phyloP scores from a whole-genome alignment of 1,284 basidiomycete species.

The Xanthoconium separans region DNA sequence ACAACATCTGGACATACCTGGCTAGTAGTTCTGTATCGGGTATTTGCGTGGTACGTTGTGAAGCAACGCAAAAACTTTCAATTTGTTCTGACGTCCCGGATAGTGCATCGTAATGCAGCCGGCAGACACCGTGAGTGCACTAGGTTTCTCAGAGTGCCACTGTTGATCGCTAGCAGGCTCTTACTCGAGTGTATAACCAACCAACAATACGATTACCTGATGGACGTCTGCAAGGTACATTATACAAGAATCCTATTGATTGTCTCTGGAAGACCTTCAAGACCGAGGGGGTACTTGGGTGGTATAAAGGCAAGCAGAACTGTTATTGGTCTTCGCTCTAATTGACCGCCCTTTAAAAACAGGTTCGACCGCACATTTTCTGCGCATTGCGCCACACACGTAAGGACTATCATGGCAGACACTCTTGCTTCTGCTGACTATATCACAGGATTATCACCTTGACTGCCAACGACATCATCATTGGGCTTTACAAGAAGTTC shows the following conservation, averaged over 20 bases:
- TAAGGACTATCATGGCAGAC: slow-evolving; percentile 35
- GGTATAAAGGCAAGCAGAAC: slow-evolving; percentile 77
- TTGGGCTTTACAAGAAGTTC: slow-evolving; percentile 66
- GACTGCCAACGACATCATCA: slow-evolving; percentile 84
- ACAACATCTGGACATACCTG: slow-evolving; percentile 87
- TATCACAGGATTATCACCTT: slow-evolving; percentile 73
- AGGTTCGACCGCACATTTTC: slow-evolving; percentile 90
- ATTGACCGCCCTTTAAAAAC: slow-evolving; percentile 4
- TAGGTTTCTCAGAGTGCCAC: not conserved
- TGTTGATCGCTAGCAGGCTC: slow-evolving; percentile 49
- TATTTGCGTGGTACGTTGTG: slow-evolving; percentile 78
- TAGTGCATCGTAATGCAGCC: slow-evolving; percentile 88
- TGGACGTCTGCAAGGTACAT: slow-evolving; percentile 71
- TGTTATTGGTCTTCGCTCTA: not conserved
- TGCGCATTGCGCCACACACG: slow-evolving; percentile 93
- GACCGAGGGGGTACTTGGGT: slow-evolving; percentile 85
- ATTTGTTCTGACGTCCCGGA: slow-evolving; percentile 2
- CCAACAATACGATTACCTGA: slow-evolving; percentile 73
- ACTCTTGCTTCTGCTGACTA: slow-evolving; percentile 5
- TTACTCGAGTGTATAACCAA: slow-evolving; percentile 98
- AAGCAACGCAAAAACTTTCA: not conserved
- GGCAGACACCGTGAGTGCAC: slow-evolving; percentile 72
- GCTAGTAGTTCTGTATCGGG: slow-evolving; percentile 89
- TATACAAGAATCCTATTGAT: slow-evolving; percentile 93
- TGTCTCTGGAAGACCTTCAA: slow-evolving; percentile 96